phyloP scores from a whole-genome alignment of 1,139 yeast genomes.

The Lizanozyma gosingica region DNA sequence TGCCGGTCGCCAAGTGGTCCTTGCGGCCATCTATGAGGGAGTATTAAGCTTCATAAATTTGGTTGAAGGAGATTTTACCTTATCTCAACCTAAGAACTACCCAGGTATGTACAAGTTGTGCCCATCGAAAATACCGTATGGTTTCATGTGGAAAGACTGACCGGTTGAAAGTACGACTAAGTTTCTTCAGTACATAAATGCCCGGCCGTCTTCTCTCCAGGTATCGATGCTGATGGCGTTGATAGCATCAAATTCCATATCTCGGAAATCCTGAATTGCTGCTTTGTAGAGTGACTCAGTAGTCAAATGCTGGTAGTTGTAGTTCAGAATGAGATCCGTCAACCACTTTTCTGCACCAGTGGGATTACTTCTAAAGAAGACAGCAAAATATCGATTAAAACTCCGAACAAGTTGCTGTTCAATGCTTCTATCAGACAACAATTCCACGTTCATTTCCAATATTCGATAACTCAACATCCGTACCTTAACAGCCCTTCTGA shows the following conservation, averaged over 20 bases:
- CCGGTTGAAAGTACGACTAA: no score
- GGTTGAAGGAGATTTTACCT: conserved; percentile 26
- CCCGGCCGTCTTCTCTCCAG: neutral
- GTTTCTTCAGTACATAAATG: neutral
- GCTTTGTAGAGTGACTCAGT: neutral
- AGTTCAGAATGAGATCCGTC: neutral
- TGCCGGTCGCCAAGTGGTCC: conserved; percentile 14
- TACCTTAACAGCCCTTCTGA: neutral
- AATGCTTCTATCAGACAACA: neutral
- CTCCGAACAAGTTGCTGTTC: neutral
- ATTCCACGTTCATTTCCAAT: neutral
- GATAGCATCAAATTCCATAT: neutral
- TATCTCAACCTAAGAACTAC: conserved; percentile 6
- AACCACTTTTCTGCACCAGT: neutral
- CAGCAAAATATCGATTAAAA: neutral
- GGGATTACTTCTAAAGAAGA: neutral
- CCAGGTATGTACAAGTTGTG: neutral
- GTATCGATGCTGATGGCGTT: neutral
- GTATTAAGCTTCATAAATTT: conserved; percentile 28
- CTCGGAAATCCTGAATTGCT: neutral
- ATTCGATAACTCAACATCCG: neutral
- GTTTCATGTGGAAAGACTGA: neutral
- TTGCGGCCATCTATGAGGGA: conserved; percentile 31
- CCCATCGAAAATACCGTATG: neutral
- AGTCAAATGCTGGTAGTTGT: neutral